Percentiles rank a stretch among this genome's conserved stretches.
These are phyloP conservation scores for Vigna reflexopilosa DNA, from an alignment of 306 rosid species.

Conservation along the genomic window DNA sequence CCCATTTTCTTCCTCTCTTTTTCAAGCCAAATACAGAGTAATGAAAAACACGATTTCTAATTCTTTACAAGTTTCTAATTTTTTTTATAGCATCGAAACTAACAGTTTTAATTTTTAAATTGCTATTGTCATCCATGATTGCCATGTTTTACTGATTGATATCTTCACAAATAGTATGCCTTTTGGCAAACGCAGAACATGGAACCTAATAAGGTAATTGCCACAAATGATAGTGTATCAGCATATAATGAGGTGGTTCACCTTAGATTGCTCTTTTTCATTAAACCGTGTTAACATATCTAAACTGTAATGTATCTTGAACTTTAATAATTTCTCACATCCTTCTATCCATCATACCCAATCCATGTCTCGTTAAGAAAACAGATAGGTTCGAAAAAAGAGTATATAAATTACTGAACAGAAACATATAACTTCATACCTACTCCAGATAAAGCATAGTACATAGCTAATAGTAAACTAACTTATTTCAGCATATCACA, in stretches of 20 bases:
- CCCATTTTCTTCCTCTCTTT: no score
- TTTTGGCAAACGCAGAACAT: no score
- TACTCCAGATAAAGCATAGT: conserved; percentile 11
- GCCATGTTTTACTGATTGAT: neutral
- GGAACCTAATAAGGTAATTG: no score
- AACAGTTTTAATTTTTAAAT: neutral
- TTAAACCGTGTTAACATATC: neutral
- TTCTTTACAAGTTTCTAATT: no score
- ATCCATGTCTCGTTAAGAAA: neutral
- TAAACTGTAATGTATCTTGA: neutral
- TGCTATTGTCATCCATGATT: neutral
- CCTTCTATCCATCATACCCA: neutral
- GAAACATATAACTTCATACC: conserved; percentile 19
- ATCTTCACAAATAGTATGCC: neutral
- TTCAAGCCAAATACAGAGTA: no score
- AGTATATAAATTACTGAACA: conserved; percentile 4
- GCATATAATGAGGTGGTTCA: no score
- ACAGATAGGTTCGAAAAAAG: neutral
- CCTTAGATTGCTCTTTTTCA: no score
- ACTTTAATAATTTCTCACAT: neutral
- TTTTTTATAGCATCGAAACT: no score
- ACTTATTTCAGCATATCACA: conserved; percentile 29
- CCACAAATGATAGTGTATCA: no score
- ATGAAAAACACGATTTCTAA: no score
- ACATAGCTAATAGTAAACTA: neutral